A percentile compares a stretch with the other conserved stretches of the same genome.
Evolutionary conservation across 176 grass and related monocot species (phyloP).

Genomic region (Chrysopogon serrulatus): DNA sequence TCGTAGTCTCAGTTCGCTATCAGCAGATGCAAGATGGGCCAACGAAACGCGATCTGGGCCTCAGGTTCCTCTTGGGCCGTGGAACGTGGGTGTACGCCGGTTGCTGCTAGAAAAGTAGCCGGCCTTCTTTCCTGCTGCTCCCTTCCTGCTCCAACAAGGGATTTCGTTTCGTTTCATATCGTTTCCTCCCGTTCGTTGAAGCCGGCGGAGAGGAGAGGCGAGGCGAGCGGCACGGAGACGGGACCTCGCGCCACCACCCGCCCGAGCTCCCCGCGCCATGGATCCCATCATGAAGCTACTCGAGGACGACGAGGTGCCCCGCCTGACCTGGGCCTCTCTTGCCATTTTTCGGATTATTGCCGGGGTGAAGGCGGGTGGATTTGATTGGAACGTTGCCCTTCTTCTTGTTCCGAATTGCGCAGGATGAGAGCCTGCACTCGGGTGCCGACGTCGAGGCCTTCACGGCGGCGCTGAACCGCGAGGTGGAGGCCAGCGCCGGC

Average conservation of each 20-base stretch:
- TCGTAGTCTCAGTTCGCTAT: no score
- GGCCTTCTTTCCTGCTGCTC: not conserved
- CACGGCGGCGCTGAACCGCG: conserved; percentile 84
- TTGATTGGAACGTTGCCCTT: conserved; percentile 12
- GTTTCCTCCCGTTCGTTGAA: conserved; percentile 3
- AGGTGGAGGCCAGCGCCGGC: conserved; percentile 62
- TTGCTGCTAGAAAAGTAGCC: not conserved
- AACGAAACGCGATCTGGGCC: no score
- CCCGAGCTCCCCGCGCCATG: conserved; percentile 38
- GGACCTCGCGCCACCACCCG: not conserved
- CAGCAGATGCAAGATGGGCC: no score
- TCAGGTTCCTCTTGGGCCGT: no score
- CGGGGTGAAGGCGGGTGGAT: not conserved
- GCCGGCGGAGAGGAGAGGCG: conserved; percentile 5
- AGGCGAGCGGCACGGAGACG: not conserved
- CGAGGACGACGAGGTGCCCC: conserved; percentile 83
- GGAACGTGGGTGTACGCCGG: no score
- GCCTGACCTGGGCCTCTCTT: not conserved
- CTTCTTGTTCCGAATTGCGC: conserved; percentile 25
- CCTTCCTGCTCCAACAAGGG: conserved; percentile 1
- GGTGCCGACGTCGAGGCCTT: conserved; percentile 94
- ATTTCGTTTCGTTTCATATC: conserved; percentile 9
- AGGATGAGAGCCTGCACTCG: conserved; percentile 96
- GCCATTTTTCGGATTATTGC: conserved; percentile 22
- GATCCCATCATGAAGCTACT: conserved; percentile 95